Conservation (phyloP, 495 filamentous ascomycete species). For the Daldinia childiae region DNA sequence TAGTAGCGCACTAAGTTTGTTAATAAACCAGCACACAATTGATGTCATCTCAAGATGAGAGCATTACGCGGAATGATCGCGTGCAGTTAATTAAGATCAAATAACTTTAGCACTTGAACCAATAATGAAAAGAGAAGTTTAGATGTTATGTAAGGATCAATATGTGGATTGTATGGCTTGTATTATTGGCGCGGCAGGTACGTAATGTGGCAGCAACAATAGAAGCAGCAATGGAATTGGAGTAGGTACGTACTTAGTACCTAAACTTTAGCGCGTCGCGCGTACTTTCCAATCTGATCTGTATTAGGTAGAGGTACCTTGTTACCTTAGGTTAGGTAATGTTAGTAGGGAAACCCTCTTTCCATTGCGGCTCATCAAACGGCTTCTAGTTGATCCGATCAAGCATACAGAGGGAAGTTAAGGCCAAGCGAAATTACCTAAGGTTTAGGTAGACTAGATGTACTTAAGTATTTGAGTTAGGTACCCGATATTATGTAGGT, state of each 20-base stretch:
- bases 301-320: too few relatives aligned
- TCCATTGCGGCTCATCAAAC: conserved; percentile 21
- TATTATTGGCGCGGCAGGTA: not conserved
- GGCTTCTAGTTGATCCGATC: conserved; percentile 25
- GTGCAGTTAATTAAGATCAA: conserved; percentile 1
- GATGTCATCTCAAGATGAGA: conserved; percentile 11
- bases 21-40: not conserved
- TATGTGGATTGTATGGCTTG: not conserved
- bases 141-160: not conserved
- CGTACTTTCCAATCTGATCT: too few relatives aligned
- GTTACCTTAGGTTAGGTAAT: too few relatives aligned
- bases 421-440: not conserved
- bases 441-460: too few relatives aligned
- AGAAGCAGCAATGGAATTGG: not conserved
- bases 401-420: not conserved
- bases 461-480: not conserved
- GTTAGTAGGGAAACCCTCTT: not conserved
- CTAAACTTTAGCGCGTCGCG: too few relatives aligned
- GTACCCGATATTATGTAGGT: too few relatives aligned
- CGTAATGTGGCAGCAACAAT: conserved; percentile 1
- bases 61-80: not conserved
- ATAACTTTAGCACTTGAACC: not conserved
- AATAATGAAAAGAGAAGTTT: conserved; percentile 5
- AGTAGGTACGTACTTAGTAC: not conserved
- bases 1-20: not conserved